Base-by-base conservation (phyloP, 768 basidiomycete genomes). In the Tremella fuciformis region DNA sequence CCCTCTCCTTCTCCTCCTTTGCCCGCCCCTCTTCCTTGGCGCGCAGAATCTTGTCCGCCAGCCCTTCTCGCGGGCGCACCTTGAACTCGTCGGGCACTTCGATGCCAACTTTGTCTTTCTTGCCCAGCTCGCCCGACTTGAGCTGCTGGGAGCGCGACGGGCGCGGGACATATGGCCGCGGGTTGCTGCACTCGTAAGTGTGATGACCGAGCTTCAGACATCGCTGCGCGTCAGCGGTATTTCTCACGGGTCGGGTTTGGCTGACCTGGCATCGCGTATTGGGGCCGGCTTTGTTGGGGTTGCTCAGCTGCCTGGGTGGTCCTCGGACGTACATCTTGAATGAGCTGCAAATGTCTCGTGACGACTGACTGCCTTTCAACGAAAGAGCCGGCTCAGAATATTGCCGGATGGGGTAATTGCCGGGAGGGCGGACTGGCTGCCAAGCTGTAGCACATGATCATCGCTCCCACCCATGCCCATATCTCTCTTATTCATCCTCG, bases 31-130 rank as follows among this genome's bases (percentile, higher is more conserved):
- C 89, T 76, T 91, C 89, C 69, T 88, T 91, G 19, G 82, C 84
- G 69, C 86, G 87, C 24, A 96, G 72, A 41, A 96, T 92, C 67
- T 83, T 84, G 70, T 91, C 86, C 19, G 91, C 91, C n/a, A 84
- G 85, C 1, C 91, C 91, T 19, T 77, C 82, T 69, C 88, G 29
- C 48, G 51, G 39, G 41, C 1, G 86, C 61, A 78, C 82, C 80
- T 85, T 90, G 78, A 96, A 93, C 76, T 96, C 92, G 61, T 92
- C 91, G 3, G 91, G 91, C 11, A 91, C 84, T 61, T 90, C 88
- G 0, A 89, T 85, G 16, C 84, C 84, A 2, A 90, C 89, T 65
- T 86, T 85, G 9, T 86, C 86, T 8, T 85, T 40, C 19, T 57
- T 38, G 16, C 81, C 79, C 75, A 84, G 86, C 21, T 78, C 80